phyloP scores from a whole-genome alignment of 2,329 filamentous ascomycete genomes.

The Verticillium klebahnii region DNA sequence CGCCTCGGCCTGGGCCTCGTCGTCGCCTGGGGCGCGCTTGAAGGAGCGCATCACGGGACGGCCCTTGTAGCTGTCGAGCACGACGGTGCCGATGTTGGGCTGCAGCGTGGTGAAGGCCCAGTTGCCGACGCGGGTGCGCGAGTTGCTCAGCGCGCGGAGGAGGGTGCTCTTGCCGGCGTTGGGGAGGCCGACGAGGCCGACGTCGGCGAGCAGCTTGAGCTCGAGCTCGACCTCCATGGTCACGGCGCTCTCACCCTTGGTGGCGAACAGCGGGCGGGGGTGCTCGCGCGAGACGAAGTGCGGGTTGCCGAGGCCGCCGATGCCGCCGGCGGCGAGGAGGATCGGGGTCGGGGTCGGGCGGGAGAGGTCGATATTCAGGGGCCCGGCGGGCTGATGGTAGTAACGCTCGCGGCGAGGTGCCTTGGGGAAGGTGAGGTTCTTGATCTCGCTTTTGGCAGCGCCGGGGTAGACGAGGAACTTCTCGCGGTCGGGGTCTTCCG shows the following conservation, averaged over 20 bases:
- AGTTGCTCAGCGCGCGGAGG: conserved; percentile 80
- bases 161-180: conserved; percentile 97
- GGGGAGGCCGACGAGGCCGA: conserved; percentile 88
- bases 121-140: conserved; percentile 80
- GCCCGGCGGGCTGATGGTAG: conserved; percentile 65
- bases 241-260: conserved; percentile 75
- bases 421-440: conserved; percentile 41
- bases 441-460: conserved; percentile 65
- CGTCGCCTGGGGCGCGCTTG: conserved; percentile 15
- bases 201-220: conserved; percentile 89
- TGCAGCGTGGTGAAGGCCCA: conserved; percentile 97
- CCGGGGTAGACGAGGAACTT: conserved; percentile 89
- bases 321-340: conserved; percentile 78
- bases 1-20: conserved; percentile 31
- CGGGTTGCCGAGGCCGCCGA: conserved; percentile 89
- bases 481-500: conserved; percentile 48
- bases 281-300: conserved; percentile 80
- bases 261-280: conserved; percentile 79
- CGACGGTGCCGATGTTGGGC: conserved; percentile 92
- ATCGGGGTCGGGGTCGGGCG: conserved; percentile 78
- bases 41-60: conserved; percentile 51
- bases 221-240: conserved; percentile 80
- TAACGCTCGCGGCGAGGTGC: conserved; percentile 47
- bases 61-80: conserved; percentile 82
- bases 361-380: conserved; percentile 69